Evolutionary conservation across 192 early-diverging fungal genomes (phyloP), one percentile per base, ranked within the genome.

Genomic region (Ramicandelaber brevisporus): DNA sequence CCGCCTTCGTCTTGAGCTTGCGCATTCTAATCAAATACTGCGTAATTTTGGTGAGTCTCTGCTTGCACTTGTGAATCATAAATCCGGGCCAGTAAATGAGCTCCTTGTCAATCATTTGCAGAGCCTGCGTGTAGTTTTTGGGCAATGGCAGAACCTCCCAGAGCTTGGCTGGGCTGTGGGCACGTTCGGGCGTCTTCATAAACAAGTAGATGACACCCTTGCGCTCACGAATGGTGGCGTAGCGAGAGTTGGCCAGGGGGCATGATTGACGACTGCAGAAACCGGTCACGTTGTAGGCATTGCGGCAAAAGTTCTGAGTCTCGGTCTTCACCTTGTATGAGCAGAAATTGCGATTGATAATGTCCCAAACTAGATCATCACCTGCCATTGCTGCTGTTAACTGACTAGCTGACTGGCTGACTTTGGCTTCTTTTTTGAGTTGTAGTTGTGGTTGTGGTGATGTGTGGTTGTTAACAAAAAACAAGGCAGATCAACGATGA

Each of bases 281-380:
- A 14, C 90, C 90, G 1, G 88, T 86, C 4, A 93, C 75, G 53
- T 93, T 97, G 58, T 85, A 82, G 36, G 80, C 75, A 48, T 92
- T 88, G 37, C 86, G 68, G 57, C 90, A 97, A 34, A 97, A 88
- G 48, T 70, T 85, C 31, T 73, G 74, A 21, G 68, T 69, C 31
- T 59, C 53, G 11, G 88, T 87, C 73, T 86, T 87, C 61, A 90
- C 73, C 77, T 93, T 97, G 67, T 73, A 97, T 9, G 86, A 88
- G 42, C 90, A 97, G 47, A 97, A 97, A 46, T 89, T 72, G 59
- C 82, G 70, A 47, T 81, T 86, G 30, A 97, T 83, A 27, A 85
- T 78, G 40, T 81, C 69, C 90, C 90, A 97, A 39, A 97, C 75
- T 22, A 93, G 57, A 40, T 84, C 65, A 62, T 78, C 74, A 44